Evolutionary conservation across 345 rosid species (phyloP).

Genomic region (Brassica cretica): DNA sequence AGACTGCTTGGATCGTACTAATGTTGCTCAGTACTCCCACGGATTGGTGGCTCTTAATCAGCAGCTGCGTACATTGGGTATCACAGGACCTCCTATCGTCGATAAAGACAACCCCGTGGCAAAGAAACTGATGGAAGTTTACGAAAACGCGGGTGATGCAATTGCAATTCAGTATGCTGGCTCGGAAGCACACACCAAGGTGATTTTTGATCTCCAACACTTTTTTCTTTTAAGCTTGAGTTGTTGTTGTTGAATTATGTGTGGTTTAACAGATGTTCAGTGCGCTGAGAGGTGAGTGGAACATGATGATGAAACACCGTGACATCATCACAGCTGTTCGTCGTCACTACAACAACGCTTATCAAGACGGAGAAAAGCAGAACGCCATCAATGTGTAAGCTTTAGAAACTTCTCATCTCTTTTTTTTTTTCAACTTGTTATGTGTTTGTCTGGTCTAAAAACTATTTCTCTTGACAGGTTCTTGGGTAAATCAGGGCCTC

Average conservation of each 20-base stretch:
- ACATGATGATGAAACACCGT: slow-evolving; percentile 31
- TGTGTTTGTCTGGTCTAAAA: slow-evolving; percentile 1
- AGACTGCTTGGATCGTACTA: slow-evolving; percentile 94
- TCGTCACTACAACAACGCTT: slow-evolving; percentile 37
- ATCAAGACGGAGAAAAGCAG: slow-evolving; percentile 33
- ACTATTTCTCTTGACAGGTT: slow-evolving; percentile 25
- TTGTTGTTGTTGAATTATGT: slow-evolving; percentile 2
- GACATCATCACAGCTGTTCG: slow-evolving; percentile 27
- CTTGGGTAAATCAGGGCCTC: slow-evolving; percentile 42
- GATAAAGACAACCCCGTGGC: slow-evolving; percentile 70
- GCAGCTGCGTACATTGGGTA: slow-evolving; percentile 68
- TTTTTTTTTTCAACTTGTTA: not conserved
- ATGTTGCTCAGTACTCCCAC: slow-evolving; percentile 83
- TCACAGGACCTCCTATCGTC: slow-evolving; percentile 50
- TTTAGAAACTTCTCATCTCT: not conserved
- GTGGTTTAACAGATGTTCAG: slow-evolving; percentile 33
- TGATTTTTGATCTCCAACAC: slow-evolving; percentile 16
- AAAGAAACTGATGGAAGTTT: slow-evolving; percentile 59
- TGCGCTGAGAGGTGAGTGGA: slow-evolving; percentile 37
- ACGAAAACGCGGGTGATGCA: slow-evolving; percentile 85
- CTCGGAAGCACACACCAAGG: slow-evolving; percentile 96
- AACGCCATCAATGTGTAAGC: slow-evolving; percentile 42
- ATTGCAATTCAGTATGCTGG: slow-evolving; percentile 95
- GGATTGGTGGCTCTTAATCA: slow-evolving; percentile 78
- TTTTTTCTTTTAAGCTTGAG: not conserved